phyloP scores from a whole-genome alignment of 768 basidiomycete species.

The Boletus rufocinnamomeus region DNA sequence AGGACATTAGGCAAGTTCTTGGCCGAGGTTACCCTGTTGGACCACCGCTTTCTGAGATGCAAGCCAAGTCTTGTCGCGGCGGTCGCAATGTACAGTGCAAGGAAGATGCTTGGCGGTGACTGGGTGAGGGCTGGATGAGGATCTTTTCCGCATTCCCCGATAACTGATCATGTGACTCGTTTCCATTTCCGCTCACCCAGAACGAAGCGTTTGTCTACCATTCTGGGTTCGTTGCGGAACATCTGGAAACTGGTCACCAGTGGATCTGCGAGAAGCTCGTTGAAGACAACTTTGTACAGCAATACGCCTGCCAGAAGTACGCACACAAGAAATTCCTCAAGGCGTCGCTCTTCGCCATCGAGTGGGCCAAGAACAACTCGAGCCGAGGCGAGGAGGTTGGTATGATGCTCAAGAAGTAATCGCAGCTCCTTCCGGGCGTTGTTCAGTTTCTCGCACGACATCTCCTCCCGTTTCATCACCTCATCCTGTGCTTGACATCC shows the following conservation, averaged over 20 bases:
- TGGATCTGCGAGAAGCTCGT: slow-evolving; percentile 82
- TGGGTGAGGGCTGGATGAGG: slow-evolving; percentile 71
- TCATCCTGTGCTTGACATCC: slow-evolving; percentile 38
- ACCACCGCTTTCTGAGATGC: slow-evolving; percentile 88
- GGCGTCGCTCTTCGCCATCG: slow-evolving; percentile 75
- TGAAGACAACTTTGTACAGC: slow-evolving; percentile 75
- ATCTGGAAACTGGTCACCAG: slow-evolving; percentile 78
- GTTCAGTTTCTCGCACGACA: slow-evolving; percentile 25
- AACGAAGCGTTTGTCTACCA: slow-evolving; percentile 90
- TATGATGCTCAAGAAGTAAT: slow-evolving; percentile 35
- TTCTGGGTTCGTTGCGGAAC: slow-evolving; percentile 88
- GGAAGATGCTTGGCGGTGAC: slow-evolving; percentile 90
- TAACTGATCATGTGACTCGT: slow-evolving; percentile 37
- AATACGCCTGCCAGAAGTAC: slow-evolving; percentile 95
- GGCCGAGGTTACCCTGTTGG: slow-evolving; percentile 92
- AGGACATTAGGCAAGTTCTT: slow-evolving; percentile 97
- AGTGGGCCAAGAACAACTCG: slow-evolving; percentile 64
- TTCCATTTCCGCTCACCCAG: slow-evolving; percentile 46
- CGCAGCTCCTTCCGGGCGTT: slow-evolving; percentile 14
- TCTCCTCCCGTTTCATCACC: slow-evolving; percentile 28
- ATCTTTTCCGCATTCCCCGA: slow-evolving; percentile 11
- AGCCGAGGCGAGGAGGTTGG: slow-evolving; percentile 36
- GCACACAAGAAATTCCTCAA: slow-evolving; percentile 97
- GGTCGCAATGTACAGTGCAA: slow-evolving; percentile 95
- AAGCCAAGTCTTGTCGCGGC: slow-evolving; percentile 95